These are phyloP conservation scores for Gnomoniopsis sp. DNA, from an alignment of 2,329 filamentous ascomycete species.

Conservation along the genomic window DNA sequence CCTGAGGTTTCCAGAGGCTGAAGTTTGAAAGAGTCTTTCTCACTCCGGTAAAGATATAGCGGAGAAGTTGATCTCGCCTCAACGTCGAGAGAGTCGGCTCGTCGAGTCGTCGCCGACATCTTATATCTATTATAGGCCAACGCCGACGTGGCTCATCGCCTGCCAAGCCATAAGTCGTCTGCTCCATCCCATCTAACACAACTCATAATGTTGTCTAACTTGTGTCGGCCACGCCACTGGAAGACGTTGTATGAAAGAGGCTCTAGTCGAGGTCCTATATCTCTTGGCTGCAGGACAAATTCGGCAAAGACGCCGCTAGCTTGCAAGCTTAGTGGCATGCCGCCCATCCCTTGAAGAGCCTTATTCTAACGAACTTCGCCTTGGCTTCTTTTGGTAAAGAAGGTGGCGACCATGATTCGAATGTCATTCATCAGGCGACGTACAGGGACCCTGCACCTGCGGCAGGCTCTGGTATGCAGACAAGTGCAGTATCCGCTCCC, in stretches of 20 bases:
- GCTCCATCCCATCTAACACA: background rate
- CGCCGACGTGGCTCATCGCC: background rate
- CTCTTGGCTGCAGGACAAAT: slow-evolving; percentile 3
- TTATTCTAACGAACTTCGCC: slow-evolving; percentile 9
- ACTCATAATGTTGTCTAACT: background rate
- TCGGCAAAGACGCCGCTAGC: too few relatives aligned
- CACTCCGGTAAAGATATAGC: background rate
- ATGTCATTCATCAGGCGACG: too few relatives aligned
- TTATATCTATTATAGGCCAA: background rate
- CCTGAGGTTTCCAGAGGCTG: too few relatives aligned
- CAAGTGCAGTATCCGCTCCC: too few relatives aligned
- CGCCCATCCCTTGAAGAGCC: background rate
- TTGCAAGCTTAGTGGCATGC: background rate
- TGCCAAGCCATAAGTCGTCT: background rate
- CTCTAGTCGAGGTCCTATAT: background rate
- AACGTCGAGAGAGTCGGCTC: background rate
- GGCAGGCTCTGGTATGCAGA: too few relatives aligned
- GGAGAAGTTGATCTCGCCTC: background rate
- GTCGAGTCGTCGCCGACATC: background rate
- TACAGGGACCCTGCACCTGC: too few relatives aligned
- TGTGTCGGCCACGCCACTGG: background rate
- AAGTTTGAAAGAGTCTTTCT: too few relatives aligned
- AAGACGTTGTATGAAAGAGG: too few relatives aligned
- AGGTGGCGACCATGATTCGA: too few relatives aligned
- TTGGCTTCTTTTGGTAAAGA: background rate